Evolutionary conservation across 2,329 filamentous ascomycete species (phyloP).

Genomic region (Fusarium mangiferae): DNA sequence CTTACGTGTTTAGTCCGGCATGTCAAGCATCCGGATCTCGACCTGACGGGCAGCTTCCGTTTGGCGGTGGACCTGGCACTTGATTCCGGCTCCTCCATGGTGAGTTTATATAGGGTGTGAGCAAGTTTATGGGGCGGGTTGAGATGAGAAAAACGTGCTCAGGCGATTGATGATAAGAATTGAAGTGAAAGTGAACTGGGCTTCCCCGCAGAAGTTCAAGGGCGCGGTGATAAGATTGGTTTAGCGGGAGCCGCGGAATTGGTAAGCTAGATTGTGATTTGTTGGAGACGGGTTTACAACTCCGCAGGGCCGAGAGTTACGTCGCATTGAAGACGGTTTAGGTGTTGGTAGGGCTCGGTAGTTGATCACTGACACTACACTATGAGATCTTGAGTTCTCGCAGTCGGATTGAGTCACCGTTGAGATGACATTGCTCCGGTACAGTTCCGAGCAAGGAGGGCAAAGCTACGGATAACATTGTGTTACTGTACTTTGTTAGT

Average conservation of each 20-base stretch:
- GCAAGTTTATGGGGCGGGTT: not conserved
- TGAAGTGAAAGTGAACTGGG: not conserved
- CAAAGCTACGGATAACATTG: not conserved
- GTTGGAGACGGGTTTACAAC: not conserved
- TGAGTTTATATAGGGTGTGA: not conserved
- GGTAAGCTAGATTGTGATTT: not conserved
- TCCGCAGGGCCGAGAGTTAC: not conserved
- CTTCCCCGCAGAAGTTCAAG: slow-evolving; percentile 32
- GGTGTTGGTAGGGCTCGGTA: not conserved
- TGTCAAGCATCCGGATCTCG: slow-evolving; percentile 31
- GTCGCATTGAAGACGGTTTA: not conserved
- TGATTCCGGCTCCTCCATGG: not conserved
- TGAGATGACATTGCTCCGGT: accelerated
- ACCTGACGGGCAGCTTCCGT: slow-evolving; percentile 17
- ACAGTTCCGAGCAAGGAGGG: not conserved
- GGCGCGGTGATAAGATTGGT: slow-evolving; percentile 1
- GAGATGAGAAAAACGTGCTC: slow-evolving; percentile 4
- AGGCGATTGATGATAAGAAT: not conserved
- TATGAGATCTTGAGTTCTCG: not conserved
- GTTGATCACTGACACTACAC: not conserved
- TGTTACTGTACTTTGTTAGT: not conserved
- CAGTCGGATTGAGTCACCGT: too few species aligned
- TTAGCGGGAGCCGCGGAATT: slow-evolving; percentile 12
- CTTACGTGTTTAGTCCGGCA: slow-evolving; percentile 32
- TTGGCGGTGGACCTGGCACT: not conserved